A percentile compares a stretch with the other conserved stretches of the same genome.
Evolutionary conservation across 345 rosid species (phyloP).

Genomic region (Geranium brycei): DNA sequence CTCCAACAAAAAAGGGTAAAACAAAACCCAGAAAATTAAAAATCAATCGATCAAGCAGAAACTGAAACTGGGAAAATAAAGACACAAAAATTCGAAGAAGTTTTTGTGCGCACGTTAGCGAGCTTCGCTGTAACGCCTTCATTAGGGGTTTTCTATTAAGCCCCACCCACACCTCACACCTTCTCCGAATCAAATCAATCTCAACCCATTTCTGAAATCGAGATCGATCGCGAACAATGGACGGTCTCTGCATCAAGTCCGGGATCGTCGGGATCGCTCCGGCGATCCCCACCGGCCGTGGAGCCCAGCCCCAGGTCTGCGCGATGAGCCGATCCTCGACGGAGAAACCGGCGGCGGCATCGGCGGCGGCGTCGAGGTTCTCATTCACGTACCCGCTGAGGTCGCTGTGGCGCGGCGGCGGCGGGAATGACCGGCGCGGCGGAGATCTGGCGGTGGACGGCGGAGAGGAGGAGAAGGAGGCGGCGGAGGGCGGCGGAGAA

Average conservation of each 20-base stretch:
- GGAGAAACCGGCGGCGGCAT: constrained; percentile 27
- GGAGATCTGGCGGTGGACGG: constrained; percentile 44
- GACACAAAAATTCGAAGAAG: constrained; percentile 16
- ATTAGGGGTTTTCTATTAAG: no score
- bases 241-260: constrained; percentile 36
- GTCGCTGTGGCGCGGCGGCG: constrained; percentile 39
- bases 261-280: constrained; percentile 41
- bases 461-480: constrained; percentile 14
- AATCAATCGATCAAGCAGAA: background rate
- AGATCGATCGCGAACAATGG: constrained; percentile 16
- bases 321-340: constrained; percentile 27
- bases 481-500: constrained; percentile 21
- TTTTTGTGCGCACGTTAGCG: constrained; percentile 29
- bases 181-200: no score
- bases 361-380: constrained; percentile 23
- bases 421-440: constrained; percentile 18
- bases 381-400: constrained; percentile 43
- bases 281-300: constrained; percentile 37
- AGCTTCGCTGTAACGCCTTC: background rate
- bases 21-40: background rate
- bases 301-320: constrained; percentile 31
- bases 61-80: background rate
- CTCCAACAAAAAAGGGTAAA: background rate
- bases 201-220: background rate
- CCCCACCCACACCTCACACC: no score